Evolutionary conservation across 192 early-diverging fungal genomes (phyloP).

Genomic region (Spizellomyces punctatus): DNA sequence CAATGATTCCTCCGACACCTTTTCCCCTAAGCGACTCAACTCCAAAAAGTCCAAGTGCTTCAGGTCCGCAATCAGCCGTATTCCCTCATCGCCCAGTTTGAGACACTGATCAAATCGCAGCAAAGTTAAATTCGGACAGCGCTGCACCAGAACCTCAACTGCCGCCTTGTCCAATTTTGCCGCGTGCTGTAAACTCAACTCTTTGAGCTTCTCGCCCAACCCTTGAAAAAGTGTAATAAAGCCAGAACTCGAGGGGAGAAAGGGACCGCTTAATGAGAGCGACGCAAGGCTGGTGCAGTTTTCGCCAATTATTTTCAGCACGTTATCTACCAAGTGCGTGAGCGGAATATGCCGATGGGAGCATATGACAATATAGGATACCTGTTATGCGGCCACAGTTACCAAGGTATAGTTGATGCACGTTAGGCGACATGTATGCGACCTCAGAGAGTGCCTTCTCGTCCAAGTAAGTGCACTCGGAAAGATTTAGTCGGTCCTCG

Average conservation of each 20-base stretch:
- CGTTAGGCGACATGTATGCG: conserved; percentile 60
- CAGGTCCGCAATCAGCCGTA: conserved; percentile 46
- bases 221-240: conserved; percentile 64
- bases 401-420: conserved; percentile 65
- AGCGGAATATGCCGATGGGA: conserved; percentile 18
- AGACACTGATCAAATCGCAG: conserved; percentile 63
- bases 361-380: conserved; percentile 10
- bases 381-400: conserved; percentile 75
- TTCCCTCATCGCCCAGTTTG: conserved; percentile 54
- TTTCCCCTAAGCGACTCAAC: conserved; percentile 45
- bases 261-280: conserved; percentile 70
- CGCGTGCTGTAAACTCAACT: conserved; percentile 41
- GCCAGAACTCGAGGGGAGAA: conserved; percentile 60
- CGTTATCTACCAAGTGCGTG: conserved; percentile 30
- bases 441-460: conserved; percentile 59
- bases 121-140: conserved; percentile 36
- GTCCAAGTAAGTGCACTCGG: conserved; percentile 76
- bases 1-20: conserved; percentile 49
- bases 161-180: conserved; percentile 33
- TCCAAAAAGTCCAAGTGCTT: conserved; percentile 42
- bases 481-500: conserved; percentile 61
- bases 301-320: conserved; percentile 29
- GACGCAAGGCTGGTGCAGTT: conserved; percentile 53
- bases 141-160: conserved; percentile 23
- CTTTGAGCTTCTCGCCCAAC: conserved; percentile 50